phyloP scores from a whole-genome alignment of 2,329 filamentous ascomycete genomes.

The Alternaria incomplexa region DNA sequence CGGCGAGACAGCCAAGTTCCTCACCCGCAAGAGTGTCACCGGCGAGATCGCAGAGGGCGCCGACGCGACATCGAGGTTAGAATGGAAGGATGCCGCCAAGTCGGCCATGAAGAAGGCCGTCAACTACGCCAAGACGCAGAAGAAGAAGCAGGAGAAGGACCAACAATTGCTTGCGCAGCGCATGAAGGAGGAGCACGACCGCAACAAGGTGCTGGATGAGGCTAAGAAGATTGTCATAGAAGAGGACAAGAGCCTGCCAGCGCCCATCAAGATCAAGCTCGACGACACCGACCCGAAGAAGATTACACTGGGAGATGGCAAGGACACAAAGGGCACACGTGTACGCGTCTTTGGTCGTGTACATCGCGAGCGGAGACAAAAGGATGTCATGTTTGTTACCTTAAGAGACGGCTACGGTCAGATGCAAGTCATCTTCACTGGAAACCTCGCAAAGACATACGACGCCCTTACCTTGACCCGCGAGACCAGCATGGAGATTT shows the following conservation, averaged over 20 bases:
- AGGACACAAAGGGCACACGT: slow-evolving; percentile 68
- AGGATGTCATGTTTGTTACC: slow-evolving; percentile 86
- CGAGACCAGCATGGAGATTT: slow-evolving; percentile 85
- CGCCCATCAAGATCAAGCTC: slow-evolving; percentile 77
- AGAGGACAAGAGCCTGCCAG: slow-evolving; percentile 75
- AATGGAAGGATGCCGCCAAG: slow-evolving; percentile 84
- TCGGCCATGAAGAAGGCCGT: slow-evolving; percentile 84
- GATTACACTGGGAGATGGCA: slow-evolving; percentile 60
- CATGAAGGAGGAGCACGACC: slow-evolving; percentile 74
- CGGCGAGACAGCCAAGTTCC: slow-evolving; percentile 67
- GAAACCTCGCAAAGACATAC: slow-evolving; percentile 87
- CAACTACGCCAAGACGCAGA: slow-evolving; percentile 74
- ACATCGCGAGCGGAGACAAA: slow-evolving; percentile 80
- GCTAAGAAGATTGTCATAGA: slow-evolving; percentile 76
- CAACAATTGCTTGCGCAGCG: slow-evolving; percentile 74
- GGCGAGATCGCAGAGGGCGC: slow-evolving; percentile 50
- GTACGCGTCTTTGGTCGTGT: slow-evolving; percentile 84
- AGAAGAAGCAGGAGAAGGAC: slow-evolving; percentile 85
- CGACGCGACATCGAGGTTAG: slow-evolving; percentile 67
- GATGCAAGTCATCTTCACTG: slow-evolving; percentile 83
- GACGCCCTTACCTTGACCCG: slow-evolving; percentile 84
- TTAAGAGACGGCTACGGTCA: slow-evolving; percentile 82
- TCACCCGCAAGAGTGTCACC: slow-evolving; percentile 64
- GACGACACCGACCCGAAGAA: slow-evolving; percentile 68
- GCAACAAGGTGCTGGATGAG: slow-evolving; percentile 75